These are phyloP conservation scores for Sporisorium exsertum DNA, from an alignment of 1,284 basidiomycete species.

Conservation along the genomic window DNA sequence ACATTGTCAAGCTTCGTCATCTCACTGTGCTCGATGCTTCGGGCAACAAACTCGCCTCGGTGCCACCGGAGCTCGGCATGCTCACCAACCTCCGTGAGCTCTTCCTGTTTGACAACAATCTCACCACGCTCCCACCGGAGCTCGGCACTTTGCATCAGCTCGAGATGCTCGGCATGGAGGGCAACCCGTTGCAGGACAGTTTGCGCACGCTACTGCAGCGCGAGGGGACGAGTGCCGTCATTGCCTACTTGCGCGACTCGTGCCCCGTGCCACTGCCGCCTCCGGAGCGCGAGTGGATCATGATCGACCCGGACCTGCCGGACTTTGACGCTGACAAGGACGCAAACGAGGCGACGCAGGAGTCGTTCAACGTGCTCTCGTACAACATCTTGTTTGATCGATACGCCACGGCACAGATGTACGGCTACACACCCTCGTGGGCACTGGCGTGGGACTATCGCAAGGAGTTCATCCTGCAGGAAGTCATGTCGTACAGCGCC, in stretches of 20 bases:
- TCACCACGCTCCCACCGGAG: slow-evolving; percentile 85
- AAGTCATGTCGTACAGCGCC: slow-evolving; percentile 83
- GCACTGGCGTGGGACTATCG: slow-evolving; percentile 95
- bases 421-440: slow-evolving; percentile 97
- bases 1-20: slow-evolving; percentile 85
- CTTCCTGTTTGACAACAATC: slow-evolving; percentile 93
- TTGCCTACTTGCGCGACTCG: slow-evolving; percentile 87
- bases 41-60: slow-evolving; percentile 81
- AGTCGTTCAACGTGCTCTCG: slow-evolving; percentile 82
- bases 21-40: slow-evolving; percentile 92
- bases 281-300: slow-evolving; percentile 84
- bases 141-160: slow-evolving; percentile 92
- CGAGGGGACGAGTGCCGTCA: slow-evolving; percentile 88
- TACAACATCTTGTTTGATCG: slow-evolving; percentile 97
- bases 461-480: slow-evolving; percentile 87
- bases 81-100: slow-evolving; percentile 89
- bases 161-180: slow-evolving; percentile 92
- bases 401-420: slow-evolving; percentile 88
- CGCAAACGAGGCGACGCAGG: slow-evolving; percentile 63
- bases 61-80: slow-evolving; percentile 92
- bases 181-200: slow-evolving; percentile 87
- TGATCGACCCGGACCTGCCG: slow-evolving; percentile 78
- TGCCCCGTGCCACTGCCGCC: slow-evolving; percentile 85
- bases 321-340: slow-evolving; percentile 69
- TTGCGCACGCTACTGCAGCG: slow-evolving; percentile 87